These are phyloP conservation scores for Tolypocladium sp. DNA, from an alignment of 2,329 filamentous ascomycete genomes.

Conservation along the genomic window DNA sequence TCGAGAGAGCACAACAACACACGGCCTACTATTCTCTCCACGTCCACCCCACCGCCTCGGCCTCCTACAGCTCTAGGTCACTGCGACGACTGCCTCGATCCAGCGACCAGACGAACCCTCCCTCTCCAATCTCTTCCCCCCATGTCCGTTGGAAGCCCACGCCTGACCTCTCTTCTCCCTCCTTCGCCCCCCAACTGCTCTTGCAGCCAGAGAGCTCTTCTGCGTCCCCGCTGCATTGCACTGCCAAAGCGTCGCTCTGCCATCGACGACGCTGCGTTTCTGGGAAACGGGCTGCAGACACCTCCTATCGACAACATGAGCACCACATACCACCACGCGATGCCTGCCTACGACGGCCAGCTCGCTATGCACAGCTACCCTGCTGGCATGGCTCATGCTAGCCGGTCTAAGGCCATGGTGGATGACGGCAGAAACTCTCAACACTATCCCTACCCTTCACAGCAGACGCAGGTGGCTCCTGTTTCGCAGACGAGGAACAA, in stretches of 20 bases:
- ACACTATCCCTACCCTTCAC: conserved; percentile 19
- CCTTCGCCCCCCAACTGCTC: conserved; percentile 11
- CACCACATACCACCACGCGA: conserved; percentile 38
- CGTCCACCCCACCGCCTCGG: not conserved
- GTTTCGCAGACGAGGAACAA: conserved; percentile 8
- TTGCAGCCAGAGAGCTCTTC: conserved; percentile 9
- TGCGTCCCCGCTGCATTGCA: conserved; percentile 8
- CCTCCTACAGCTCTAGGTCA: conserved; percentile 5
- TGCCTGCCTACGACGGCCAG: conserved; percentile 37
- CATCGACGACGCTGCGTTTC: conserved; percentile 8
- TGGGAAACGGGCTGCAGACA: conserved; percentile 35
- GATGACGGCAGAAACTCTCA: conserved; percentile 23
- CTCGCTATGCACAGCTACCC: conserved; percentile 30
- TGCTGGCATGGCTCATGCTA: conserved; percentile 20
- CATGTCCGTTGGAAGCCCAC: conserved; percentile 19
- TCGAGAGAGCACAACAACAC: not conserved
- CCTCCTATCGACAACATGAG: conserved; percentile 45
- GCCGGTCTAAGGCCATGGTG: conserved; percentile 19
- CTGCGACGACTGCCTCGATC: conserved; percentile 1
- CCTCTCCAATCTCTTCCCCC: conserved; percentile 1
- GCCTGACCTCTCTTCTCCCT: conserved; percentile 10
- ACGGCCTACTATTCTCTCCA: not conserved
- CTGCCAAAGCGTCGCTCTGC: conserved; percentile 14
- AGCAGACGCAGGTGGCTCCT: conserved; percentile 11
- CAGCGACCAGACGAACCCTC: not conserved